Conservation (phyloP, 1,284 basidiomycete species). For the Rhodotorula glutinis region DNA sequence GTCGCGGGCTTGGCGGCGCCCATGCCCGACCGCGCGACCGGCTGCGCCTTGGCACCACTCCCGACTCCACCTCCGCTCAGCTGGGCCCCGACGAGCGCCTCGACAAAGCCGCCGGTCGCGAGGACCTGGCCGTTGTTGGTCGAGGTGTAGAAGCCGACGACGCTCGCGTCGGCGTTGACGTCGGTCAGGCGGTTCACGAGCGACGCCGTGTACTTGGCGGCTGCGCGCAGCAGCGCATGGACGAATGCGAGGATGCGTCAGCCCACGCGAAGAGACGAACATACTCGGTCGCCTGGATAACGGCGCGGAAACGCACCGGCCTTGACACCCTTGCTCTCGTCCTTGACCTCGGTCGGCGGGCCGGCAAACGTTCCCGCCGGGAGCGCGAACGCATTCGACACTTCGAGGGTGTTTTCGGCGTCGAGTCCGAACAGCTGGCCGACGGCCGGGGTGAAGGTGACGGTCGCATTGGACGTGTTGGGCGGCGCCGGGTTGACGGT, state of each 20-base stretch:
- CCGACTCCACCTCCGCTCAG: conserved; percentile 67
- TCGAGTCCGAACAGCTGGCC: conserved; percentile 88
- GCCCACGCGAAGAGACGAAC: no score
- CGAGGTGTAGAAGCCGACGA: conserved; percentile 95
- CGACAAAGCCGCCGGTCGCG: conserved; percentile 83
- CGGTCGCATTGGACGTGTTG: conserved; percentile 61
- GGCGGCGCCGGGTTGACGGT: conserved; percentile 39
- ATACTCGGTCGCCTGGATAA: no score
- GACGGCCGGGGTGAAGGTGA: conserved; percentile 61
- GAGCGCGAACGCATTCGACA: conserved; percentile 88
- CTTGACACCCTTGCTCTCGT: conserved; percentile 73
- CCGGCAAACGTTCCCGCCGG: conserved; percentile 52
- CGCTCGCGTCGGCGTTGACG: conserved; percentile 88
- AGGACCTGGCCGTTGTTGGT: conserved; percentile 52
- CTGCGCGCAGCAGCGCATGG: conserved; percentile 11
- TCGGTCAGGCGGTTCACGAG: conserved; percentile 86
- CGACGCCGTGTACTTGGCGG: conserved; percentile 64
- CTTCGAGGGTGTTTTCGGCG: conserved; percentile 82
- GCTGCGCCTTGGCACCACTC: conserved; percentile 58
- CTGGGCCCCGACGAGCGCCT: conserved; percentile 84
- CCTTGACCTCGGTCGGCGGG: conserved; percentile 56
- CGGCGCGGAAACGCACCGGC: conserved; percentile 39
- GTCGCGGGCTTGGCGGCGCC: conserved; percentile 18
- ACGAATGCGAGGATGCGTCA: no score
- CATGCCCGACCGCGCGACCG: conserved; percentile 30